Evolutionary conservation across 768 basidiomycete genomes (phyloP).

Genomic region (Collybia nuda): DNA sequence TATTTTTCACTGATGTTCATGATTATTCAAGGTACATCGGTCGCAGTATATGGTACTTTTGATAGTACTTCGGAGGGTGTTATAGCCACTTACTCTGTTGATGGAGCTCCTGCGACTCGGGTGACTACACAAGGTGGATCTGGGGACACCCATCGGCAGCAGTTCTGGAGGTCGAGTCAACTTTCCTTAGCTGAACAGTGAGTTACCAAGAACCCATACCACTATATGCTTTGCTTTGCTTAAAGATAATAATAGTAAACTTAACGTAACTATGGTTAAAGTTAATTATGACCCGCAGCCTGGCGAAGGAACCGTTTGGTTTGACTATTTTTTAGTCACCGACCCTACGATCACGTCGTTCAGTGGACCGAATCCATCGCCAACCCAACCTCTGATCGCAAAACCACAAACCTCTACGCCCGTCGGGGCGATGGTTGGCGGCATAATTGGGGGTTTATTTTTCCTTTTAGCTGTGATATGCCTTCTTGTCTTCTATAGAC

Average conservation of each 20-base stretch:
- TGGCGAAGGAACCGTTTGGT: constrained; percentile 40
- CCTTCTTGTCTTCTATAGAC: constrained; percentile 20
- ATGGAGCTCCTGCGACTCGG: constrained; percentile 22
- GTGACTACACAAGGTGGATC: constrained; percentile 23
- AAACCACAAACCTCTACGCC: constrained; percentile 6
- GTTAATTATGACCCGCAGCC: constrained; percentile 22
- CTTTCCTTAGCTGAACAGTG: constrained; percentile 29
- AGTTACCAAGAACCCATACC: constrained; percentile 10
- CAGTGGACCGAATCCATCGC: constrained; percentile 1
- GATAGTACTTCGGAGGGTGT: constrained; percentile 35
- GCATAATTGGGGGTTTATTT: constrained; percentile 23
- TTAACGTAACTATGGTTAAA: constrained; percentile 33
- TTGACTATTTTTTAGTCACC: constrained; percentile 35
- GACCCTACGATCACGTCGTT: constrained; percentile 21
- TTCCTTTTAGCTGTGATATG: constrained; percentile 14
- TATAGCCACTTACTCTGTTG: constrained; percentile 32
- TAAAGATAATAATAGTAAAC: constrained; percentile 14
- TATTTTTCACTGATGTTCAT: neutral
- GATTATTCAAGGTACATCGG: constrained; percentile 23
- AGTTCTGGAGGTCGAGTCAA: constrained; percentile 32
- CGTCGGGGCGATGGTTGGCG: constrained; percentile 29
- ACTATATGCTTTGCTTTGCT: too few relatives aligned
- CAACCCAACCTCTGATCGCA: constrained; percentile 4
- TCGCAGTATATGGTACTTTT: constrained; percentile 33
- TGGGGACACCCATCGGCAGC: constrained; percentile 28